Evolutionary conservation across 768 basidiomycete species (phyloP).

Genomic region (Russula lepida): DNA sequence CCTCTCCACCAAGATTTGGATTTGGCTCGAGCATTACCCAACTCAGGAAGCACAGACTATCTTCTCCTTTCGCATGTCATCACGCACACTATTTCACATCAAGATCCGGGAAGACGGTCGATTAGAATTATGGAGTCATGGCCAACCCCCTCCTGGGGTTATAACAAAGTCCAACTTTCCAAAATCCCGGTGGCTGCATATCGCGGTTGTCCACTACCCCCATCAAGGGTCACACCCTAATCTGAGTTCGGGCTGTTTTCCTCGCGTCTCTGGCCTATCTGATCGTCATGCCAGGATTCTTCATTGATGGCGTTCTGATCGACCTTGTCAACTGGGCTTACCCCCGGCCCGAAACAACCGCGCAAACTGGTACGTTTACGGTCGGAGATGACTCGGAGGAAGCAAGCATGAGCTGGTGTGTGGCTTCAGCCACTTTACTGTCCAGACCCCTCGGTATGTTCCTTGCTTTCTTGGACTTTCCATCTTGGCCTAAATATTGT

Average conservation of each 20-base stretch:
- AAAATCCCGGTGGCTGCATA: conserved; percentile 63
- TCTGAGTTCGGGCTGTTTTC: conserved; percentile 47
- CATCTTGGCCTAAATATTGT: background rate
- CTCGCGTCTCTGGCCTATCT: background rate
- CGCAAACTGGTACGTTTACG: conserved; percentile 36
- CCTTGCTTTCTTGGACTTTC: background rate
- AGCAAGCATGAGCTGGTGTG: conserved; percentile 53
- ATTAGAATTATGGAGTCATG: conserved; percentile 40
- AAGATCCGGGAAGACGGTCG: conserved; percentile 47
- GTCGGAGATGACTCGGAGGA: conserved; percentile 46
- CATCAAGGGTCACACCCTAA: conserved; percentile 46
- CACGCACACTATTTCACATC: conserved; percentile 35
- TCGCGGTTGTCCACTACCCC: conserved; percentile 59
- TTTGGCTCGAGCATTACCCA: conserved; percentile 40
- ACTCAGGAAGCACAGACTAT: conserved; percentile 27
- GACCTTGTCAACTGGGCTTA: conserved; percentile 59
- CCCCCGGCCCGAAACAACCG: conserved; percentile 40
- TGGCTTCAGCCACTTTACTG: conserved; percentile 58
- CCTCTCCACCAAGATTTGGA: conserved; percentile 36
- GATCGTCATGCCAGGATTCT: conserved; percentile 44
- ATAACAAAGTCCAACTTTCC: conserved; percentile 42
- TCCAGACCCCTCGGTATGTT: conserved; percentile 47
- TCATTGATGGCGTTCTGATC: conserved; percentile 60
- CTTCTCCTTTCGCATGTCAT: conserved; percentile 31
- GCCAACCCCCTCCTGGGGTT: conserved; percentile 32